phyloP scores from a whole-genome alignment of 1,139 yeast species.

The Suhomyces chickasaworum region DNA sequence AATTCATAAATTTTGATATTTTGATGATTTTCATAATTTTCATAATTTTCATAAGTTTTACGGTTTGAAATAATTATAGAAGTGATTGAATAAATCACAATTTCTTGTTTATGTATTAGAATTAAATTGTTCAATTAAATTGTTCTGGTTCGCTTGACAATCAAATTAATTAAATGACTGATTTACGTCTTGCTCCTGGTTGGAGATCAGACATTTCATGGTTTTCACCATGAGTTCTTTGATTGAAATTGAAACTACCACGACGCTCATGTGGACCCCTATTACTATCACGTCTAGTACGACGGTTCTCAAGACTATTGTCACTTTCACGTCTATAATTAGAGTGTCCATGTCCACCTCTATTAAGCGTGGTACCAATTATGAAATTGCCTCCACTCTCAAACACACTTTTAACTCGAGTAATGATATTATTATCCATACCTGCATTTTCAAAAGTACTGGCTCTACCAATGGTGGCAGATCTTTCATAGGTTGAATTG shows the following conservation, averaged over 20 bases:
- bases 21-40: too few species aligned
- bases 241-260: not conserved
- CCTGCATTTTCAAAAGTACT: constrained; percentile 16
- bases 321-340: constrained; percentile 8
- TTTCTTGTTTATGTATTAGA: not conserved
- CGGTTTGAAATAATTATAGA: too few species aligned
- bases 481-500: constrained; percentile 32
- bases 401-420: constrained; percentile 8
- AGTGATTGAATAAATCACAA: too few species aligned
- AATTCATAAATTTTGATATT: too few species aligned
- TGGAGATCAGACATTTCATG: constrained; percentile 4
- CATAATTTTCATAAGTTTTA: too few species aligned
- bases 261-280: not conserved
- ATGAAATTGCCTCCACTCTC: constrained; percentile 8
- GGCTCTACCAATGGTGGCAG: constrained; percentile 16
- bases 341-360: constrained; percentile 1
- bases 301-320: not conserved
- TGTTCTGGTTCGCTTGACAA: too few species aligned
- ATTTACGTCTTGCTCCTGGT: not conserved
- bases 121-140: not conserved
- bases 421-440: constrained; percentile 10
- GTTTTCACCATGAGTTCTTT: not conserved
- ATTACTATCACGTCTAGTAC: not conserved
- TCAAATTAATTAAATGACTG: not conserved
- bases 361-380: constrained; percentile 2